Base-by-base conservation (phyloP, 106 monocot genomes). In the Chionographis japonica region DNA sequence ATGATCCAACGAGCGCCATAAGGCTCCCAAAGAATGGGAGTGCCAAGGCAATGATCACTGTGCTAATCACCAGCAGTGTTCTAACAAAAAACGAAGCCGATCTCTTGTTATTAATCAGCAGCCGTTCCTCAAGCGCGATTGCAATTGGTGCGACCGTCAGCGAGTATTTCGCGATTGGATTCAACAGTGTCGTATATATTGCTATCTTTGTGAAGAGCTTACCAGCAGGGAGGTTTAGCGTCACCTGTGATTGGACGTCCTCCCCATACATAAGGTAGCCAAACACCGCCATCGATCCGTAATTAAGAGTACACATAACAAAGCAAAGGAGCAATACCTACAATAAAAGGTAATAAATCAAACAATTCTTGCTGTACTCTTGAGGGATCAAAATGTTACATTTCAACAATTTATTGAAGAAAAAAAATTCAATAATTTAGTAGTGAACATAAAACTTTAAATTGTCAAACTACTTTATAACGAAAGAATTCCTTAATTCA, bases 221-320 rank as follows among this genome's bases (percentile, higher is more conserved):
- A 6, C 39, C 61, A 3, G 60, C 46, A 1, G 80, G 75, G 5
- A 75, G 75, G 37, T 81, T 81, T 42, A 81, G 37, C 2, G 80
- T 81, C 17, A 81, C 52, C 18, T 81, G 80, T 0, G 80, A 81
- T 27, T 75, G 38, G 5, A 81, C 15, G 1, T 65, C 37, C 9
- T 75, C 61, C 0, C 80, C 80, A 50, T 75, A 81, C 80, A 81
- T 81, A 1, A 81, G 60, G 40, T 81, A 81, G 12, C 80, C 80
- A n/a, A 75, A 20, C 6, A 81, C 51, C 5, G 75, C 80, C 80
- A 81, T 81, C 4, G 71, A 67, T 66, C 70, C 71, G 54, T 81
- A 75, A 58, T 71, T 75, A 20, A 81, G 35, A 20, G 75, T 67
- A 17, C 80, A 81, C 20, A 81, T 61, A 41, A 81, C 37, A 39